Percentiles rank a stretch among this genome's conserved stretches.
These are phyloP conservation scores for Thelephora terrestris DNA, from an alignment of 1,284 basidiomycete genomes.

Conservation along the genomic window DNA sequence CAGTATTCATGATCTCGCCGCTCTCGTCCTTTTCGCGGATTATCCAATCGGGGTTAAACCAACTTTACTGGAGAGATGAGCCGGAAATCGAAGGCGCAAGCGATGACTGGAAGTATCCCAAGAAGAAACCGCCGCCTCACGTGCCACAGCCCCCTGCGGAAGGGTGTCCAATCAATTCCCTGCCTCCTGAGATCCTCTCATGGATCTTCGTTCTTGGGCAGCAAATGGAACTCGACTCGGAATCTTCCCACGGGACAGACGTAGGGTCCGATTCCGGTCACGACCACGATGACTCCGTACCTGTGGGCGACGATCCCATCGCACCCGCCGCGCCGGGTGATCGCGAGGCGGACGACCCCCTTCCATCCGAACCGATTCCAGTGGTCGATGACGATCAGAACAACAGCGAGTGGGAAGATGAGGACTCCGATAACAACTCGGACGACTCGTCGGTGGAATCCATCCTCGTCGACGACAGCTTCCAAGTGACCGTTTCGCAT, in stretches of 20 bases:
- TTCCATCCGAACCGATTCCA: constrained; percentile 16
- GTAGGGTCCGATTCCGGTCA: too few relatives aligned
- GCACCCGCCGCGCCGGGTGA: too few relatives aligned
- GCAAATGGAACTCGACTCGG: neutral
- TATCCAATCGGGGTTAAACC: neutral
- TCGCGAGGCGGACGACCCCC: too few relatives aligned
- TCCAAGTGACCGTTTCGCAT: constrained; percentile 35
- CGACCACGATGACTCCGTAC: too few relatives aligned
- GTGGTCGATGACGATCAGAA: constrained; percentile 9
- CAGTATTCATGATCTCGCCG: too few relatives aligned
- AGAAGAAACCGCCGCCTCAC: neutral
- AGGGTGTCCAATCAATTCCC: constrained; percentile 42
- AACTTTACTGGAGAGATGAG: too few relatives aligned
- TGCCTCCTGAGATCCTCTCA: constrained; percentile 48
- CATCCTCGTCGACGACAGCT: constrained; percentile 10
- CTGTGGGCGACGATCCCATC: too few relatives aligned
- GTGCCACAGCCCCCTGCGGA: constrained; percentile 29
- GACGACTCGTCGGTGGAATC: constrained; percentile 11
- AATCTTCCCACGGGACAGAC: neutral
- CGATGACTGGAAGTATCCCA: neutral
- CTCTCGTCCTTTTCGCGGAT: neutral
- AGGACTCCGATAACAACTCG: constrained; percentile 11
- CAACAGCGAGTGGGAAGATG: constrained; percentile 13
- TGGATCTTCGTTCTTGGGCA: constrained; percentile 47
- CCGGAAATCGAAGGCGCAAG: too few relatives aligned